phyloP scores from a whole-genome alignment of 495 filamentous ascomycete genomes.

The Talaromyces nanjingensis region DNA sequence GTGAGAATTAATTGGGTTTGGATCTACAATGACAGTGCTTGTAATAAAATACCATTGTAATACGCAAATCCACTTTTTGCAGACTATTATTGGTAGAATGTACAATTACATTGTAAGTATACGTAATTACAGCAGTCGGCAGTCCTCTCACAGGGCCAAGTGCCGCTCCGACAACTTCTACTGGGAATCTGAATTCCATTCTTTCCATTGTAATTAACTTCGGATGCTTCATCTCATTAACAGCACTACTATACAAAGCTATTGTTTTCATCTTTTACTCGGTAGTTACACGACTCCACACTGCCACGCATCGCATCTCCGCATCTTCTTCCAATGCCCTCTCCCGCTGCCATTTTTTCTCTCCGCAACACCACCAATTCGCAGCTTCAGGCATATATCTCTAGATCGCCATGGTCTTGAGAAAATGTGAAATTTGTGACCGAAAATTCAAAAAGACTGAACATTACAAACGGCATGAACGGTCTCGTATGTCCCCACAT shows the following conservation, averaged over 20 bases:
- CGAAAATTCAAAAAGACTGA: conserved; percentile 49
- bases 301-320: conserved; percentile 6
- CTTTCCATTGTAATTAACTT: neutral
- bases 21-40: neutral
- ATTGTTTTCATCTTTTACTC: neutral
- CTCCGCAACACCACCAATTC: neutral
- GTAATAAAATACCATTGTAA: neutral
- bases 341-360: conserved; percentile 13
- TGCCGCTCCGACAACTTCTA: neutral
- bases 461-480: conserved; percentile 48
- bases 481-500: conserved; percentile 39
- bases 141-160: neutral
- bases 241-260: neutral
- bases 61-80: neutral
- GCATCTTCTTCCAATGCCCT: conserved; percentile 15
- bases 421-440: conserved; percentile 46
- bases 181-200: neutral
- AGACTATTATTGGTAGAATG: neutral
- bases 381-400: conserved; percentile 11
- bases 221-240: neutral
- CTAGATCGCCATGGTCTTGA: conserved; percentile 35
- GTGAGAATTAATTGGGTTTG: neutral
- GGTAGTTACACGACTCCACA: neutral
- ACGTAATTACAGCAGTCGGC: neutral
- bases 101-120: neutral